Percentiles rank a stretch among this genome's conserved stretches.
Conservation (phyloP, 1,284 basidiomycete genomes). For the Ustilago nuda region DNA sequence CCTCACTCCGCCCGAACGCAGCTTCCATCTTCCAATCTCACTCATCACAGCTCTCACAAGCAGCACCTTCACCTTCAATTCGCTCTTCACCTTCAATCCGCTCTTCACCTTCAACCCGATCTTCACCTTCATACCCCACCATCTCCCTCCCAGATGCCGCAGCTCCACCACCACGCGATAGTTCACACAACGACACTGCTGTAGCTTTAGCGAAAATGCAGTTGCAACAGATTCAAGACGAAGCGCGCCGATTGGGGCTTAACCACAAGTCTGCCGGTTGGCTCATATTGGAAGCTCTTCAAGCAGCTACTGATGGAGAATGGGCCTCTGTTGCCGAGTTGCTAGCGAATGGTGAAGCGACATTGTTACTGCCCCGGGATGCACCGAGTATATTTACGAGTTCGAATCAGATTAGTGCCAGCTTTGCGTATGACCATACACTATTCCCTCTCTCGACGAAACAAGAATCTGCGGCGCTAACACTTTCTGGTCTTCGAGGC, state of each 20-base stretch:
- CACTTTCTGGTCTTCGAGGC: conserved; percentile 83
- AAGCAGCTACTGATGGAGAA: conserved; percentile 80
- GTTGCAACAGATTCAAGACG: conserved; percentile 32
- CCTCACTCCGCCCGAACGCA: conserved; percentile 22
- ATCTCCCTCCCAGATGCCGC: conserved; percentile 19
- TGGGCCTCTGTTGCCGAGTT: conserved; percentile 79
- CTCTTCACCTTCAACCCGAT: neutral
- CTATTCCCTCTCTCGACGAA: conserved; percentile 72
- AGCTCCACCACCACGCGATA: conserved; percentile 1
- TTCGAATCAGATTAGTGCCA: conserved; percentile 21
- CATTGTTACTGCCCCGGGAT: conserved; percentile 80
- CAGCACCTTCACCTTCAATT: neutral
- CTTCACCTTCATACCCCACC: conserved; percentile 27
- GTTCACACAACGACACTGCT: conserved; percentile 8
- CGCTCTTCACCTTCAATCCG: no score
- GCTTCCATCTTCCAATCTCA: conserved; percentile 29
- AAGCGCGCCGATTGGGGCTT: conserved; percentile 29
- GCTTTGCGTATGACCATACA: conserved; percentile 74
- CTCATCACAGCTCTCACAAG: conserved; percentile 9
- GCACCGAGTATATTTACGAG: conserved; percentile 69
- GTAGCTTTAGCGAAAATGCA: conserved; percentile 18
- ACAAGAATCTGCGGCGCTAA: conserved; percentile 70
- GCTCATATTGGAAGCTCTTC: conserved; percentile 76
- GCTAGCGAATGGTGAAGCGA: conserved; percentile 78
- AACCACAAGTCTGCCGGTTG: conserved; percentile 34